Base-by-base conservation (phyloP, 805 yeast species). In the Candida hispaniensis region DNA sequence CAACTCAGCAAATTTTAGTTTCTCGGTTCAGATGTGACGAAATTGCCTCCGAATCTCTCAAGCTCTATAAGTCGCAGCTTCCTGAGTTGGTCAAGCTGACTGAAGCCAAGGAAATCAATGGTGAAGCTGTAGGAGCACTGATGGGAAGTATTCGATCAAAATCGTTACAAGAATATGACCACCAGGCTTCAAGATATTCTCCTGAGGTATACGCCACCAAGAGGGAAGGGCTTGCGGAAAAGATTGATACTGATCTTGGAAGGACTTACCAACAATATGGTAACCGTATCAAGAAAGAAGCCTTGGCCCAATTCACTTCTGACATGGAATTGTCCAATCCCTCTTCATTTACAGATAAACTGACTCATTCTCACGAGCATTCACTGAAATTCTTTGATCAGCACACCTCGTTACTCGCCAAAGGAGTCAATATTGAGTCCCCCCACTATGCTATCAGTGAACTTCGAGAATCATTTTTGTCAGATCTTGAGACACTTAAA, bases 1-100 rank as follows among this genome's bases (percentile, higher is more conserved):
- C 98, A 16, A 86, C 97, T 2, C 98, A 91, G 52, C 98, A 91
- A 55, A 80, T 82, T 18, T 64, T 91, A 41, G 97, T 91, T 14
- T 94, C 98, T 6, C 72, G 91, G 48, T 88, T 83, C 59, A 75
- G 94, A 50, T 88, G 97, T 55, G 94, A 85, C 50, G 97, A 91
- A 56, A 80, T 91, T 30, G 67, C 78, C 14, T 59, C 64, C 26
- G 65, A 64, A 30, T 66, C 74, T 3, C 69, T 65, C 48, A 59
- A 61, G 11, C 55, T 57, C 11, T 71, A 71, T 46, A 59, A 59
- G 18, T 41, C 41, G 0, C 55, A 54, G 6, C 64, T 67, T 21
- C 40, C 53, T 18, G 51, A 50, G 4, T 44, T 55, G 9, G 49
- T 51, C 16, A 54, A 50, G 4, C 46, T 52, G 12, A 44, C 53